phyloP scores from a whole-genome alignment of 1,139 yeast species.

The Lodderomyces metapsilosis region DNA sequence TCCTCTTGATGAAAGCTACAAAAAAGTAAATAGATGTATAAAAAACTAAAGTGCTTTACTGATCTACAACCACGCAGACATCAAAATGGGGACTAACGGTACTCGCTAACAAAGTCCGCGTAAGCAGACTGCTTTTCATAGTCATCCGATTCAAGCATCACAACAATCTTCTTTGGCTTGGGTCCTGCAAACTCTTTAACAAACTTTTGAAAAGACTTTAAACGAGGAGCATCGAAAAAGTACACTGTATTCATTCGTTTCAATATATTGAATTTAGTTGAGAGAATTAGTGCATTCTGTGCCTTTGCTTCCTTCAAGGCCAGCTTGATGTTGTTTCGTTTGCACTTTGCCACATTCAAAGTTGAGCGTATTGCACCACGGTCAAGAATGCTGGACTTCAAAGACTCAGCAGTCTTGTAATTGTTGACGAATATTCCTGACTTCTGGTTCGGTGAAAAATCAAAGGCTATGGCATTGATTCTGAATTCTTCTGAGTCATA shows the following conservation, averaged over 20 bases:
- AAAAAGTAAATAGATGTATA: not conserved
- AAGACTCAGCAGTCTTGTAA: not conserved
- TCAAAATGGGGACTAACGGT: no score
- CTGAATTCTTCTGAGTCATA: not conserved
- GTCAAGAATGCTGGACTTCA: not conserved
- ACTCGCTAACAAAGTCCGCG: not conserved
- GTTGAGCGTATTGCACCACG: not conserved
- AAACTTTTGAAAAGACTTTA: not conserved
- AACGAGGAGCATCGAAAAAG: not conserved
- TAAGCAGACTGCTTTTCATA: not conserved
- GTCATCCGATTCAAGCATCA: not conserved
- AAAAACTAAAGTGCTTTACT: no score
- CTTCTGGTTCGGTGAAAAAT: not conserved
- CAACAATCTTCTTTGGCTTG: not conserved
- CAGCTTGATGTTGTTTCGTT: not conserved
- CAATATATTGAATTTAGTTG: not conserved
- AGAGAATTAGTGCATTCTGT: not conserved
- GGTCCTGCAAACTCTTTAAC: not conserved
- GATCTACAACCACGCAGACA: no score
- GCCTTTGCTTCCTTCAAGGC: not conserved
- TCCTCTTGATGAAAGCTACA: slow-evolving; percentile 2
- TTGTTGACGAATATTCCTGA: not conserved
- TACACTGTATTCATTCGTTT: not conserved
- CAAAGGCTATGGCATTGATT: not conserved
- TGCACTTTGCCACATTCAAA: not conserved